Percentiles rank a stretch among this genome's conserved stretches.
Conservation (phyloP, 2,329 filamentous ascomycete genomes). For the Anthostomella pinea region DNA sequence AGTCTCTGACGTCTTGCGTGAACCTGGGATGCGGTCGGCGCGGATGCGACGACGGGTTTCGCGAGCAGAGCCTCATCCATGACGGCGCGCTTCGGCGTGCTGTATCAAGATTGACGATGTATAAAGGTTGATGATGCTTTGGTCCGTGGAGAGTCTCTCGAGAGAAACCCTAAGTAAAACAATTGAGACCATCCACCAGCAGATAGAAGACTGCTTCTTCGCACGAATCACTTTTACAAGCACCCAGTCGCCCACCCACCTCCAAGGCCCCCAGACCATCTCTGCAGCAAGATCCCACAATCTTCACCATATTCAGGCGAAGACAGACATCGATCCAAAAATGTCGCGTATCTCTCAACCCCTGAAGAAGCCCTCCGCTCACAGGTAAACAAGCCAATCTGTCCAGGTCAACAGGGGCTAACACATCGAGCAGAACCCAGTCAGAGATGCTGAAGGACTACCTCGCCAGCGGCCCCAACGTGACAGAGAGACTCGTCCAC, state of each 20-base stretch:
- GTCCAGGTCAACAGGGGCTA: not conserved
- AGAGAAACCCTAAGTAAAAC: constrained; percentile 1
- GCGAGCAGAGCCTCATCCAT: constrained; percentile 9
- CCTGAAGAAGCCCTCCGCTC: not conserved
- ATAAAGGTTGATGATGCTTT: constrained; percentile 5
- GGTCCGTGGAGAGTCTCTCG: constrained; percentile 1
- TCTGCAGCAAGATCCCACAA: too few species aligned
- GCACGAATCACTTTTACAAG: too few species aligned
- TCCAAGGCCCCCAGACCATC: too few species aligned
- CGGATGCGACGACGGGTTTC: constrained; percentile 8
- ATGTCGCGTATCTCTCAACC: too few species aligned
- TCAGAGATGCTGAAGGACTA: constrained; percentile 24
- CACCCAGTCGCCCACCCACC: too few species aligned
- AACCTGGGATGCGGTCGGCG: not conserved
- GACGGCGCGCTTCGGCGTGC: constrained; percentile 10
- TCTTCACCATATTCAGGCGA: too few species aligned
- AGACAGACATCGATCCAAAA: too few species aligned
- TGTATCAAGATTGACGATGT: constrained; percentile 8
- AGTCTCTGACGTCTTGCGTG: too few species aligned
- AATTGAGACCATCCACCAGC: too few species aligned
- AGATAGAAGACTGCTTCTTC: too few species aligned
- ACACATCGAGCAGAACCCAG: constrained; percentile 7
- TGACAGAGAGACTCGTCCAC: constrained; percentile 21
- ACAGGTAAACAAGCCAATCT: not conserved
- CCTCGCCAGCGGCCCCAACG: constrained; percentile 18